Conservation (phyloP, 306 rosid genomes). For the Vigna radiata region DNA sequence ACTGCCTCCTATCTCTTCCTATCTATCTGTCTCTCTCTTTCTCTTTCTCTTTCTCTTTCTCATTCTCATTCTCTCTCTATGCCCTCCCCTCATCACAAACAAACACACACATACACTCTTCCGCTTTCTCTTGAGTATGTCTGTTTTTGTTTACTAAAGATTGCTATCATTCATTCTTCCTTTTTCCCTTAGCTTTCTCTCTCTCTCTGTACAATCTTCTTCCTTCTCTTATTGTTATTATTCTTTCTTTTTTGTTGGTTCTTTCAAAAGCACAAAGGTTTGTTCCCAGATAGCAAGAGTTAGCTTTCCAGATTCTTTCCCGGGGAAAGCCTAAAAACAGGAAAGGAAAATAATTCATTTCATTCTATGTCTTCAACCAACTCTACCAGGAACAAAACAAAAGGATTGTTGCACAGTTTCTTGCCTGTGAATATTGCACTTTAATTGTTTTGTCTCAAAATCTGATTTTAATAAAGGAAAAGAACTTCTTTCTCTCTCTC, state of each 20-base stretch:
- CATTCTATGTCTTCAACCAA: constrained; percentile 16
- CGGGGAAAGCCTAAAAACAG: constrained; percentile 44
- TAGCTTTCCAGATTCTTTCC: constrained; percentile 56
- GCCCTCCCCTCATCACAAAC: constrained; percentile 33
- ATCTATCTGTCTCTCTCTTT: constrained; percentile 38
- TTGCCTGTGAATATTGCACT: constrained; percentile 50
- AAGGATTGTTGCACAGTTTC: constrained; percentile 25
- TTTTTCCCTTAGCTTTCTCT: constrained; percentile 32
- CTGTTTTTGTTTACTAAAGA: constrained; percentile 56
- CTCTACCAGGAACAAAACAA: constrained; percentile 20
- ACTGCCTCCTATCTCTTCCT: constrained; percentile 30
- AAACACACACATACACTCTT: constrained; percentile 13
- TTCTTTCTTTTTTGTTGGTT: neutral
- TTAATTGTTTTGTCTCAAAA: constrained; percentile 39
- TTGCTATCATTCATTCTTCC: constrained; percentile 38
- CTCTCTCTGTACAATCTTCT: constrained; percentile 22
- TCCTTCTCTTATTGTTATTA: neutral
- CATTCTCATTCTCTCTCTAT: constrained; percentile 37
- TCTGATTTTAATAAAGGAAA: constrained; percentile 42
- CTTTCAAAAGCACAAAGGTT: constrained; percentile 36
- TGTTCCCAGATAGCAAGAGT: constrained; percentile 44
- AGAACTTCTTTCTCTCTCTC: neutral
- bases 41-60: constrained; percentile 27
- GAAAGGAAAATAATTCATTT: constrained; percentile 13
- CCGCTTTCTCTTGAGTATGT: constrained; percentile 48